Conservation (phyloP, 805 yeast species). For the Ogataea methanolica region DNA sequence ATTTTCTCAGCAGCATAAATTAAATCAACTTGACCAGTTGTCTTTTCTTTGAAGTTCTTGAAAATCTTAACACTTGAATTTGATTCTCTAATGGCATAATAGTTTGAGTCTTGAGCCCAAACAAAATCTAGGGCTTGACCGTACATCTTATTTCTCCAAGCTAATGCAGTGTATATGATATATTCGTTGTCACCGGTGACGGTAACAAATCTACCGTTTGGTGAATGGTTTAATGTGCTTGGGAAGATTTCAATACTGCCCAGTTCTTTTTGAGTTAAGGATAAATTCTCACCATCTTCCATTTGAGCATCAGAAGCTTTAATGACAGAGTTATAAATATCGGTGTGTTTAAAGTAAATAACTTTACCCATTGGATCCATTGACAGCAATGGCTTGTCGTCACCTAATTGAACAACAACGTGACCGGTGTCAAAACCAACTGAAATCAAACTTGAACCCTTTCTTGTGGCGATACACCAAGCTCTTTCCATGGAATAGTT, state of each 20-base stretch:
- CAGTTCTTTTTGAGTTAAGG: slow-evolving; percentile 79
- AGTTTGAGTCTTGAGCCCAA: slow-evolving; percentile 90
- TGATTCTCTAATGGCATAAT: slow-evolving; percentile 78
- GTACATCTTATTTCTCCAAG: slow-evolving; percentile 95
- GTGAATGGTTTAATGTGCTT: slow-evolving; percentile 81
- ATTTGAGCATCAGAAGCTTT: slow-evolving; percentile 57
- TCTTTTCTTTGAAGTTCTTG: slow-evolving; percentile 80
- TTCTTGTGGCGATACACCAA: slow-evolving; percentile 85
- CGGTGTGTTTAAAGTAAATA: slow-evolving; percentile 87
- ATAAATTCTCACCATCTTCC: slow-evolving; percentile 77
- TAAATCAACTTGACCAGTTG: slow-evolving; percentile 58
- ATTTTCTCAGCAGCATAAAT: slow-evolving; percentile 73
- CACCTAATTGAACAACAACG: slow-evolving; percentile 84
- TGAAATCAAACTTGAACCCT: slow-evolving; percentile 73
- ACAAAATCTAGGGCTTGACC: slow-evolving; percentile 88
- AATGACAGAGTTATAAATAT: slow-evolving; percentile 78
- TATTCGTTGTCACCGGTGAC: slow-evolving; percentile 98
- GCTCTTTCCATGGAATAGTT: slow-evolving; percentile 92
- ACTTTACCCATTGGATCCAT: slow-evolving; percentile 92
- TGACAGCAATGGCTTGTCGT: slow-evolving; percentile 88
- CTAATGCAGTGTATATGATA: slow-evolving; percentile 91
- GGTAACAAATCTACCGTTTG: slow-evolving; percentile 95
- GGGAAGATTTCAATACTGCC: slow-evolving; percentile 96
- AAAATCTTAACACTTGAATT: slow-evolving; percentile 60
- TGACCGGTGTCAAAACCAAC: slow-evolving; percentile 95